Base-by-base conservation (phyloP, 2,329 filamentous ascomycete species). In the Ophiognomonia clavigignenti-juglandacearum region DNA sequence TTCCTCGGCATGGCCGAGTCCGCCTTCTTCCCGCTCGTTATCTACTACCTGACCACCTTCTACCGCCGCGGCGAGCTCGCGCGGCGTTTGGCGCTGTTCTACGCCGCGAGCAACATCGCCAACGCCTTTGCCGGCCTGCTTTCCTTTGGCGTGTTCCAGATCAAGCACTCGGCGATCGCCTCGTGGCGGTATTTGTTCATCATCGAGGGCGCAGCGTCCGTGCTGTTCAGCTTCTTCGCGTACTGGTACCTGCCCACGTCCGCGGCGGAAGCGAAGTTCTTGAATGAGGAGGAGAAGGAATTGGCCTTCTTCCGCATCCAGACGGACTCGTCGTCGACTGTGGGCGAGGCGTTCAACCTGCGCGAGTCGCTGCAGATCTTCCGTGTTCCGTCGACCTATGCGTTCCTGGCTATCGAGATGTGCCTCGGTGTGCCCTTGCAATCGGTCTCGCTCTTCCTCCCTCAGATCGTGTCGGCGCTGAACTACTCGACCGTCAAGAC, bases 251-350 rank as follows among this genome's bases (percentile, higher is more conserved):
- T 91, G 1, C 86, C 86, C 0, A 71, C 65, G 45, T 83, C 75
- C 39, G 82, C 83, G 0, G 72, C 77, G 29, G 74, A 82, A 53
- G 85, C 85, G 2, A 70, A 63, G 1, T 90, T 90, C 57, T 70
- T 90, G 18, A 80, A 64, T 47, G 70, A 77, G 2, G 78, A 82
- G 2, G 84, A 91, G 61, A 84, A 81, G 57, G 69, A 72, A 8
- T 73, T 90, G 1, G 86, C 86, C 4, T 83, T 80, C 57, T 78
- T 82, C 57, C 82, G 86, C n/a, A 86, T 90, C 53, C 83, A 85
- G 53, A 75, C 88, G 43, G 87, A 92, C 61, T 85, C 80, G 6
- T 88, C 84, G 3, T 80, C 84, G 0, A 68, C 71, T 14, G 77
- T 80, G 22, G 68, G 72, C 31, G 75, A 80, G 57, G 60, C 71